Conservation (phyloP, 2,329 filamentous ascomycete genomes). For the Trichoderma lentiforme region DNA sequence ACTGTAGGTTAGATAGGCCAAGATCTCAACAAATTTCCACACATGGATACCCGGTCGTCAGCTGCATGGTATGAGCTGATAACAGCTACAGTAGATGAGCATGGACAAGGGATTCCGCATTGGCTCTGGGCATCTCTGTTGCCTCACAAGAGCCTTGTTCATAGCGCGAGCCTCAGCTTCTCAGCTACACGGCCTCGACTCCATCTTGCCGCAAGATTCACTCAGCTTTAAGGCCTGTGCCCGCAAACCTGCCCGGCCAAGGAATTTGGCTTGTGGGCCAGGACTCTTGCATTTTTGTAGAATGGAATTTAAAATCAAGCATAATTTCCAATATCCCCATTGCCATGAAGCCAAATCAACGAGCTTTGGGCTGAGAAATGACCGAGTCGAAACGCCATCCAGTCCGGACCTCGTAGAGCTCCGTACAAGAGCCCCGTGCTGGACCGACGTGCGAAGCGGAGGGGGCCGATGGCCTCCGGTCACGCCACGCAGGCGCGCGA, state of each 20-base stretch:
- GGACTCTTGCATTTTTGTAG: background rate
- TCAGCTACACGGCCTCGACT: background rate
- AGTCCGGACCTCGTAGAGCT: background rate
- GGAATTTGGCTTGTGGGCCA: background rate
- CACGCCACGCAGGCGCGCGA: constrained; percentile 10
- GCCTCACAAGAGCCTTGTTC: background rate
- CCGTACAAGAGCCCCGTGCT: constrained; percentile 1
- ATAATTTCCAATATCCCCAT: background rate
- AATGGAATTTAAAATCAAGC: background rate
- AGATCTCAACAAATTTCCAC: background rate
- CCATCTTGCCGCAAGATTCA: background rate
- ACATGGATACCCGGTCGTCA: background rate
- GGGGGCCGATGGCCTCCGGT: background rate
- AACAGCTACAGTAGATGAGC: background rate
- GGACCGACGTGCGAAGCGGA: background rate
- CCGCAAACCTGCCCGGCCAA: background rate
- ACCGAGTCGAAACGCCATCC: background rate
- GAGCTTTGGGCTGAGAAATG: background rate
- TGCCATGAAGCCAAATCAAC: background rate
- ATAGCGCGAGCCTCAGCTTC: background rate
- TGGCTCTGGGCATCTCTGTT: background rate
- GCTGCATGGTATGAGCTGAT: background rate
- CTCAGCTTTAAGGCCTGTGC: background rate
- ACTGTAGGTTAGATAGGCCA: background rate
- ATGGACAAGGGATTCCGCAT: background rate